Evolutionary conservation across 2,329 filamentous ascomycete species (phyloP).

Genomic region (Penicillium glabrum): DNA sequence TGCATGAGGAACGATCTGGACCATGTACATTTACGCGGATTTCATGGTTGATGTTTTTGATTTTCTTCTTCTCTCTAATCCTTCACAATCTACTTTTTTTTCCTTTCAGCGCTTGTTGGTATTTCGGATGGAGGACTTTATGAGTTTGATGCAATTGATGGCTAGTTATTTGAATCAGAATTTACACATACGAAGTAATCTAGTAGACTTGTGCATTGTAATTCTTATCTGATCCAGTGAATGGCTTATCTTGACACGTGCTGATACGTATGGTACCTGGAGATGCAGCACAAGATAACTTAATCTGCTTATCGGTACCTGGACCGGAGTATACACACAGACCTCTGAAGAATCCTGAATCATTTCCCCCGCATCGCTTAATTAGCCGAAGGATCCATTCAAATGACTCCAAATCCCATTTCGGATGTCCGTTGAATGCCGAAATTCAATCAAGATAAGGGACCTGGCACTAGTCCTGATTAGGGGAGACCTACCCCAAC

Average conservation of each 20-base stretch:
- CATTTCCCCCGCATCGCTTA: not conserved
- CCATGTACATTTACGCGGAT: slow-evolving; percentile 1
- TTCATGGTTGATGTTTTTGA: slow-evolving; percentile 6
- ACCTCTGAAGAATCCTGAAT: not conserved
- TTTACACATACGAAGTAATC: too few species aligned
- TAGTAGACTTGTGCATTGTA: too few species aligned
- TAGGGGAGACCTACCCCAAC: not conserved
- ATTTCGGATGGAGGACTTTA: not conserved
- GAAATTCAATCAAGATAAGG: not conserved
- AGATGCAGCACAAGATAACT: too few species aligned
- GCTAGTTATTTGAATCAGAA: not conserved
- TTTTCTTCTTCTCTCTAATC: slow-evolving; percentile 5
- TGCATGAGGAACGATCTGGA: slow-evolving; percentile 15
- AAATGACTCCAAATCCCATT: not conserved
- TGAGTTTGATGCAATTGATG: slow-evolving; percentile 2
- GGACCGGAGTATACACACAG: not conserved
- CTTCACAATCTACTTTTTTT: not conserved
- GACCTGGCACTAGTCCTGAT: not conserved
- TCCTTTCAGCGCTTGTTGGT: not conserved
- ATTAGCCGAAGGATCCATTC: not conserved
- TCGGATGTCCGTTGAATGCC: too few species aligned
- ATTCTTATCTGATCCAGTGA: too few species aligned
- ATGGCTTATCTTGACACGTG: too few species aligned
- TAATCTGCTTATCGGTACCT: too few species aligned
- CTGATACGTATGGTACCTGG: too few species aligned